A percentile compares a stretch with the other conserved stretches of the same genome.
These are phyloP conservation scores for Fusarium nurragi DNA, from an alignment of 2,329 filamentous ascomycete species.

Conservation along the genomic window DNA sequence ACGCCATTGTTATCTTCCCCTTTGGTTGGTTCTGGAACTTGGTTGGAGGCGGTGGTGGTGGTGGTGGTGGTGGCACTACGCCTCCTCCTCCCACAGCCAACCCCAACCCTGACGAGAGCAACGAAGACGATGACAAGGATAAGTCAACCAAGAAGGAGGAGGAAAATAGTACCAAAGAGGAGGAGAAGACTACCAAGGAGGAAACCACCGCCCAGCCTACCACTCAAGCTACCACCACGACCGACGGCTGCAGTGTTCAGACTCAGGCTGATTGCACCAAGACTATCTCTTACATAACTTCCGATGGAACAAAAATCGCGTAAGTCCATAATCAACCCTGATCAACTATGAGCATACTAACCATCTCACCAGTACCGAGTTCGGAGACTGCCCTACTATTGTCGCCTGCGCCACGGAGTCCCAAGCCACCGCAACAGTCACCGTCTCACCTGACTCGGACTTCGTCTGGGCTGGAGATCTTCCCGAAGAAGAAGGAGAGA, in stretches of 20 bases:
- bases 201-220: not conserved
- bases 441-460: not conserved
- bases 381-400: not conserved
- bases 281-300: not conserved
- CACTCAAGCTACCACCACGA: not conserved
- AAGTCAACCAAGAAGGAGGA: not conserved
- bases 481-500: not conserved
- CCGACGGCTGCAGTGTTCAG: not conserved
- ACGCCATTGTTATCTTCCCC: not conserved
- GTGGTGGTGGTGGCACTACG: not conserved
- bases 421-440: not conserved
- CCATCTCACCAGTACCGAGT: not conserved
- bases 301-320: not conserved
- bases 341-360: not conserved
- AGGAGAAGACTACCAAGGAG: not conserved
- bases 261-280: not conserved
- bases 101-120: not conserved
- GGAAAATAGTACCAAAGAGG: too few species aligned
- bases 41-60: not conserved
- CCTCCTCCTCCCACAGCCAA: not conserved
- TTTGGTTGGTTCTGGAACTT: slow-evolving; percentile 3
- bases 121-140: not conserved
- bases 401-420: not conserved
- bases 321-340: not conserved
- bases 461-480: not conserved